phyloP scores from a whole-genome alignment of 2,329 filamentous ascomycete genomes.

The Gliomastix tumulicola region DNA sequence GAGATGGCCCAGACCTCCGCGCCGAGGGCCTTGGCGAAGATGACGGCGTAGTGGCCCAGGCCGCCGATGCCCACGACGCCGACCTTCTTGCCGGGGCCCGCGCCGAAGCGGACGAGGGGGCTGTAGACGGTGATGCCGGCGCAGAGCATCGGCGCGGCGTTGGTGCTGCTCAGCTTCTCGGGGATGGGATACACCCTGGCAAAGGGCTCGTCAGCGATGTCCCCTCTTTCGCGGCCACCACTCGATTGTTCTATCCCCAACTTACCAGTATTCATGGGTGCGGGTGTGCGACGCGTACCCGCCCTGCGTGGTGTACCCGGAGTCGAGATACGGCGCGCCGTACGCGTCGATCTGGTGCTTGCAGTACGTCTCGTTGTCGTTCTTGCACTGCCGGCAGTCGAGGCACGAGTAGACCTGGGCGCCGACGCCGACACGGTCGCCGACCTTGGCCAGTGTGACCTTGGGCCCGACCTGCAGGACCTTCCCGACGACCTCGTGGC shows the following conservation, averaged over 20 bases:
- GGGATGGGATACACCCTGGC: constrained; percentile 66
- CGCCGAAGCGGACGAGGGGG: constrained; percentile 69
- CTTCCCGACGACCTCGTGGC: constrained; percentile 66
- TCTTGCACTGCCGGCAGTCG: constrained; percentile 29
- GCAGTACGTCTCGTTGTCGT: constrained; percentile 33
- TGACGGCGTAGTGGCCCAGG: constrained; percentile 63
- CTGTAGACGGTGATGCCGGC: constrained; percentile 76
- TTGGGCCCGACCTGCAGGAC: constrained; percentile 56
- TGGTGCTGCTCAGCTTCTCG: constrained; percentile 53
- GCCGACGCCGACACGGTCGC: constrained; percentile 52
- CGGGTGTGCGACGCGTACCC: constrained; percentile 35
- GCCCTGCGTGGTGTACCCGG: constrained; percentile 51
- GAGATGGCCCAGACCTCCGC: constrained; percentile 58
- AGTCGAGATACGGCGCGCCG: constrained; percentile 38
- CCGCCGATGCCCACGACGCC: constrained; percentile 68
- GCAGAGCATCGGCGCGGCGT: constrained; percentile 77
- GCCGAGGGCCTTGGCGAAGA: constrained; percentile 62
- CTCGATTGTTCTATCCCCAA: neutral
- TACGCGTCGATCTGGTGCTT: constrained; percentile 37
- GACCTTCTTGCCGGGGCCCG: constrained; percentile 72
- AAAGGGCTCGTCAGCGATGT: neutral
- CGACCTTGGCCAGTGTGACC: constrained; percentile 40
- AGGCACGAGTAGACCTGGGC: constrained; percentile 50
- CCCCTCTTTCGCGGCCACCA: neutral
- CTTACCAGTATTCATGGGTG: constrained; percentile 34